Evolutionary conservation across 2,329 filamentous ascomycete genomes (phyloP).

Genomic region (Aschersonia sp.): DNA sequence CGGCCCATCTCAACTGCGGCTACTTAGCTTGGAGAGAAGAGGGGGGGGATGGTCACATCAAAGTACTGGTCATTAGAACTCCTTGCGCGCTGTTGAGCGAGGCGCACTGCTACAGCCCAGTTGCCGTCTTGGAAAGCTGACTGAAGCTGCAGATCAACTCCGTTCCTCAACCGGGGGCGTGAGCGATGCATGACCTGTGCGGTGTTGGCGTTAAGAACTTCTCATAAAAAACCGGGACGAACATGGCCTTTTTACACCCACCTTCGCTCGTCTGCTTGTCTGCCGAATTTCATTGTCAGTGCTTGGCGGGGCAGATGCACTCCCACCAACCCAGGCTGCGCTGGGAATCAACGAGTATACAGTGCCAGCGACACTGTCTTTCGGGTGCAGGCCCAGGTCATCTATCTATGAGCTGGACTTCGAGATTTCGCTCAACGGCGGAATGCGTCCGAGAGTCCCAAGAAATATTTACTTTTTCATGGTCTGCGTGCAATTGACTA

Average conservation of each 20-base stretch:
- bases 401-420: too few relatives aligned
- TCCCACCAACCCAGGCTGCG: too few relatives aligned
- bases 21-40: not conserved
- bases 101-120: constrained; percentile 34
- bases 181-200: constrained; percentile 17
- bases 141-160: constrained; percentile 39
- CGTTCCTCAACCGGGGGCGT: constrained; percentile 27
- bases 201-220: not conserved
- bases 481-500: too few relatives aligned
- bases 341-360: too few relatives aligned
- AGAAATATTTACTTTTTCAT: too few relatives aligned
- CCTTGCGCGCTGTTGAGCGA: constrained; percentile 36
- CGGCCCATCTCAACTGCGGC: not conserved
- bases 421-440: too few relatives aligned
- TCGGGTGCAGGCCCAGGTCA: too few relatives aligned
- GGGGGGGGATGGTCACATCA: constrained; percentile 21
- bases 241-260: not conserved
- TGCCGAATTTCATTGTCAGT: not conserved
- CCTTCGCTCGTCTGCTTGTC: not conserved
- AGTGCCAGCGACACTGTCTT: too few relatives aligned
- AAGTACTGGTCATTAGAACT: constrained; percentile 39
- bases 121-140: constrained; percentile 38
- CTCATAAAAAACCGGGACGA: not conserved
- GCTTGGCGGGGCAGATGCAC: too few relatives aligned
- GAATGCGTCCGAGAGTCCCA: too few relatives aligned